These are phyloP conservation scores for Metrosideros polymorpha DNA, from an alignment of 441 rosid genomes.

Conservation along the genomic window DNA sequence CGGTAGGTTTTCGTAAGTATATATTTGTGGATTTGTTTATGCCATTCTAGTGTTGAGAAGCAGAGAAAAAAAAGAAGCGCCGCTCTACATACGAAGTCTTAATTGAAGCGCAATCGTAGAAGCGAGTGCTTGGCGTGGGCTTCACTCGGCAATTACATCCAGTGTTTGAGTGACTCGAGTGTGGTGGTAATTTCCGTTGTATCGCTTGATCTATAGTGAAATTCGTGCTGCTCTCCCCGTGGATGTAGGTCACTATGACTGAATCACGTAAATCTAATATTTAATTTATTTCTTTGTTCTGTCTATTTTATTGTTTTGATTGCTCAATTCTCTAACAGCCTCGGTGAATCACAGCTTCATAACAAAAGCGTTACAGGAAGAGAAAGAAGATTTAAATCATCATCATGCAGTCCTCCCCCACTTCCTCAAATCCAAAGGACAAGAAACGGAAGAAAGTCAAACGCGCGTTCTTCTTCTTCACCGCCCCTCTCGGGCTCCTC, in stretches of 20 bases:
- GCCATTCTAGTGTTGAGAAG: too few relatives aligned
- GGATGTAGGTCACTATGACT: background rate
- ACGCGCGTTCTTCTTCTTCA: accelerated
- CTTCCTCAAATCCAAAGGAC: too few relatives aligned
- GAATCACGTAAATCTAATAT: background rate
- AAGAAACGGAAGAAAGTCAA: background rate
- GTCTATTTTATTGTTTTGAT: background rate
- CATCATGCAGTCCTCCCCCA: background rate
- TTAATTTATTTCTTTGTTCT: background rate
- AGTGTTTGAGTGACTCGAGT: background rate
- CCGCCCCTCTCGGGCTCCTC: background rate
- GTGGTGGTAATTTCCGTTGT: background rate
- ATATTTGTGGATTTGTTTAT: too few relatives aligned
- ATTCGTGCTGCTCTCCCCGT: background rate
- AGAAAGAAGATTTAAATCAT: background rate
- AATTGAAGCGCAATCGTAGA: too few relatives aligned
- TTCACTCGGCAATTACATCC: too few relatives aligned
- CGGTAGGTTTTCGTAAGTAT: too few relatives aligned
- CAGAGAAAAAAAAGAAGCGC: too few relatives aligned
- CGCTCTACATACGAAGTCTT: too few relatives aligned
- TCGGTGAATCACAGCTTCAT: background rate
- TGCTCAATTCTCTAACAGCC: too few relatives aligned
- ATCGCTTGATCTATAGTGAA: background rate
- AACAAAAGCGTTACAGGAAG: background rate
- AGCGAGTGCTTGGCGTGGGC: too few relatives aligned